Evolutionary conservation across 2,329 filamentous ascomycete species (phyloP).

Genomic region (Cordyceps pruinosa): DNA sequence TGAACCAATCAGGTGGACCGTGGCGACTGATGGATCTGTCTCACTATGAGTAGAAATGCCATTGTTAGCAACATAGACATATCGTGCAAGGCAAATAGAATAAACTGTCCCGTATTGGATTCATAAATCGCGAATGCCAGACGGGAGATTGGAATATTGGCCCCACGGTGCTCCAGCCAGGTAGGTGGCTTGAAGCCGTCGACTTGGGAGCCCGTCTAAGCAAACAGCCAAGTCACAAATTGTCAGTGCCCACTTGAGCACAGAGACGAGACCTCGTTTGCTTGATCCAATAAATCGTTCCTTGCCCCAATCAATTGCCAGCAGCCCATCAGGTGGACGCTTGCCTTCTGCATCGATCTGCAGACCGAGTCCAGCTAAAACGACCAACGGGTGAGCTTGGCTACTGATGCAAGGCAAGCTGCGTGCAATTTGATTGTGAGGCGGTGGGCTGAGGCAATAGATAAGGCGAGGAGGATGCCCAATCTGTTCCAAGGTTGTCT

Average conservation of each 20-base stretch:
- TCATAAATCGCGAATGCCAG: neutral
- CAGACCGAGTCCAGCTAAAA: neutral
- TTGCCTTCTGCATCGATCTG: neutral
- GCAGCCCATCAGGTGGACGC: neutral
- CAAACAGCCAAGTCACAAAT: neutral
- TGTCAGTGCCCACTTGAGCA: neutral
- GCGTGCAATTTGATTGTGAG: too few relatives aligned
- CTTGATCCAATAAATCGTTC: neutral
- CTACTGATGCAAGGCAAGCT: neutral
- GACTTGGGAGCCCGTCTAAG: neutral
- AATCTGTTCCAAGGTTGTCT: neutral
- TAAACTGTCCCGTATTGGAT: constrained; percentile 13
- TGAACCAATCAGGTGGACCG: constrained; percentile 78
- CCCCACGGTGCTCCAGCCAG: neutral
- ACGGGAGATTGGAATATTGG: neutral
- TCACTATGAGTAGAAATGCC: constrained; percentile 36
- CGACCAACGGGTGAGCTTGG: neutral
- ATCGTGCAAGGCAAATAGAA: constrained; percentile 17
- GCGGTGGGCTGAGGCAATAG: neutral
- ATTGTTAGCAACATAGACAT: constrained; percentile 10
- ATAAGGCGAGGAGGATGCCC: neutral
- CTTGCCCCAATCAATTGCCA: neutral
- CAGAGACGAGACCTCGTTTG: neutral
- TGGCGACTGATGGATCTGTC: constrained; percentile 53
- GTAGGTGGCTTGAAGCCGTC: constrained; percentile 5